Conservation (phyloP, 768 basidiomycete species). For the Dictyophora rubrovolvata region DNA sequence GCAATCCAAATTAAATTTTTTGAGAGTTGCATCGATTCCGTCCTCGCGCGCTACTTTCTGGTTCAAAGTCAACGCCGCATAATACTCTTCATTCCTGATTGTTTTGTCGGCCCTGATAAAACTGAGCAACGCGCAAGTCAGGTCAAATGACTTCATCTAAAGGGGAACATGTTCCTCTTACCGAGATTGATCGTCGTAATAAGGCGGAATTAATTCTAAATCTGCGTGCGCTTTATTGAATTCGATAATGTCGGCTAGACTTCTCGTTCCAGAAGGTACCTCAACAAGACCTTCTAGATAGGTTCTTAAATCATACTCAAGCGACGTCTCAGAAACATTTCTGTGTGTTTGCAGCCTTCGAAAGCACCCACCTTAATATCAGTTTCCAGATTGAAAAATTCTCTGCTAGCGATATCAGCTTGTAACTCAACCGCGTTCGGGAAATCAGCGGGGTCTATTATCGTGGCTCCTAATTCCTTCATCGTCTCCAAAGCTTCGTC, state of each 20-base stretch:
- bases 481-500: conserved; percentile 28
- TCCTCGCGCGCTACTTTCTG: conserved; percentile 5
- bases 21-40: conserved; percentile 12
- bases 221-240: conserved; percentile 45
- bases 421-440: conserved; percentile 43
- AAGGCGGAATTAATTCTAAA: conserved; percentile 33
- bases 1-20: conserved; percentile 12
- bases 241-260: conserved; percentile 44
- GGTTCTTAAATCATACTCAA: conserved; percentile 42
- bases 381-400: conserved; percentile 40
- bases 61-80: conserved; percentile 1
- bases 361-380: conserved; percentile 46
- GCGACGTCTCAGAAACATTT: neutral
- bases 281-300: conserved; percentile 37
- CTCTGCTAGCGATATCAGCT: conserved; percentile 31
- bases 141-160: neutral
- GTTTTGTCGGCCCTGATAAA: conserved; percentile 7
- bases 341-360: neutral
- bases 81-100: neutral
- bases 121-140: neutral
- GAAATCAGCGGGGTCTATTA: conserved; percentile 56
- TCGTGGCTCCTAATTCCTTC: conserved; percentile 31
- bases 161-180: conserved; percentile 9
- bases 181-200: conserved; percentile 28
- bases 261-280: conserved; percentile 47